phyloP scores from a whole-genome alignment of 1,284 basidiomycete genomes.

The Vanrija humicola region DNA sequence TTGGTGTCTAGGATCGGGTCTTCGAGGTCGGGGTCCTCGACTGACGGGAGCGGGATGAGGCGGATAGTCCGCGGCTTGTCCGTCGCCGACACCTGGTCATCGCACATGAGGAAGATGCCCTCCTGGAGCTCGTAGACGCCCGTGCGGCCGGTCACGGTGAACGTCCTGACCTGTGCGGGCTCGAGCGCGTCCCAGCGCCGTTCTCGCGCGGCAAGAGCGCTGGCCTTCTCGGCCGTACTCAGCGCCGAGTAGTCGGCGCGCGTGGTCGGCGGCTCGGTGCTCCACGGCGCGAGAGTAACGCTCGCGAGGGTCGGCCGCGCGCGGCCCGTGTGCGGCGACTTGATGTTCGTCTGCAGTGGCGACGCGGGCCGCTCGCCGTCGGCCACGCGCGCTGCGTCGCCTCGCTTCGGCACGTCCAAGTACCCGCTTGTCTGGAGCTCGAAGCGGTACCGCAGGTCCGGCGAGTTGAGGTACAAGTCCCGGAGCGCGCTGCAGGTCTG shows the following conservation, averaged over 20 bases:
- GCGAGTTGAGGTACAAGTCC: background rate
- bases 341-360: background rate
- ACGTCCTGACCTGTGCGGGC: constrained; percentile 14
- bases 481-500: constrained; percentile 7
- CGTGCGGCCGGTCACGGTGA: constrained; percentile 33
- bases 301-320: constrained; percentile 12
- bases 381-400: background rate
- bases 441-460: constrained; percentile 1
- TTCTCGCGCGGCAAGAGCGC: constrained; percentile 26
- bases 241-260: constrained; percentile 11
- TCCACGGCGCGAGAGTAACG: constrained; percentile 21
- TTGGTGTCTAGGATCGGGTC: constrained; percentile 23
- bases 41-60: constrained; percentile 41
- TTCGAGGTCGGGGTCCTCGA: constrained; percentile 32
- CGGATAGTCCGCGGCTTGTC: constrained; percentile 32
- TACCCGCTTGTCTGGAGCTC: constrained; percentile 3
- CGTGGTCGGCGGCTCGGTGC: constrained; percentile 8
- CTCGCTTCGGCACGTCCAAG: constrained; percentile 6
- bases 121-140: constrained; percentile 49
- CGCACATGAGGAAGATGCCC: constrained; percentile 45
- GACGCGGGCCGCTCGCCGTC: background rate
- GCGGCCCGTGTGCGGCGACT: constrained; percentile 22
- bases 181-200: constrained; percentile 31
- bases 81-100: constrained; percentile 24
- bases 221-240: constrained; percentile 25